These are phyloP conservation scores for Zea mays DNA, from an alignment of 176 grass and related monocot genomes.

Conservation along the genomic window DNA sequence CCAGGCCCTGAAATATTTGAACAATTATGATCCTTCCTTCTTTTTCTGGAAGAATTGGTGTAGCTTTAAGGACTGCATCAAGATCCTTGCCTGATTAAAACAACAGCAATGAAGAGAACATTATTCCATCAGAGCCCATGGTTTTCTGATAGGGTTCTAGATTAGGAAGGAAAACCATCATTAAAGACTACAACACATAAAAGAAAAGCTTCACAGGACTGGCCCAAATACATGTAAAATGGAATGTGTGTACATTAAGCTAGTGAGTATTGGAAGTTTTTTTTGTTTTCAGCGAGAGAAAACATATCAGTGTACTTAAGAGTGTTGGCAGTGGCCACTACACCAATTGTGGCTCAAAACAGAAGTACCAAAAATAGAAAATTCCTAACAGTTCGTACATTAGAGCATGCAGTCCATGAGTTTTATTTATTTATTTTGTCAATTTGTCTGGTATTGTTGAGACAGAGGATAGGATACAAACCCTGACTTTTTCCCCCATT, in stretches of 20 bases:
- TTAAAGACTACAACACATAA: background rate
- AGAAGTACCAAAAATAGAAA: background rate
- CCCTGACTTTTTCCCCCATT: background rate
- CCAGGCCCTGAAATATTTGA: conserved; percentile 97
- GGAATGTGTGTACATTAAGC: background rate
- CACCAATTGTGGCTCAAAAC: background rate
- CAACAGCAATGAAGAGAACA: conserved; percentile 33
- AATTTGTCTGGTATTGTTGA: background rate
- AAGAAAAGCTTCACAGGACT: conserved; percentile 2
- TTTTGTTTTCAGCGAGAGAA: background rate
- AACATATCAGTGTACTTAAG: background rate
- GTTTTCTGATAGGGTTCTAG: conserved; percentile 12
- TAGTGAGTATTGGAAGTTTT: conserved; percentile 12
- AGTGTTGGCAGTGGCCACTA: background rate
- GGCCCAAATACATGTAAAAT: conserved; percentile 10
- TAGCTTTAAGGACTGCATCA: conserved; percentile 93
- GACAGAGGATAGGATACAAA: background rate
- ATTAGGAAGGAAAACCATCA: conserved; percentile 24
- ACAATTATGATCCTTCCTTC: conserved; percentile 98
- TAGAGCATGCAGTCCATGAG: background rate
- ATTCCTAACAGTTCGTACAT: background rate
- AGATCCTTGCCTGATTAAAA: conserved; percentile 89
- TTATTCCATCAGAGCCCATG: conserved; percentile 29
- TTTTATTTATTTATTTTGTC: background rate
- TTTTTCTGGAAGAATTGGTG: conserved; percentile 94